These are phyloP conservation scores for Calonectria crousiana DNA, from an alignment of 2,329 filamentous ascomycete genomes.

Conservation along the genomic window DNA sequence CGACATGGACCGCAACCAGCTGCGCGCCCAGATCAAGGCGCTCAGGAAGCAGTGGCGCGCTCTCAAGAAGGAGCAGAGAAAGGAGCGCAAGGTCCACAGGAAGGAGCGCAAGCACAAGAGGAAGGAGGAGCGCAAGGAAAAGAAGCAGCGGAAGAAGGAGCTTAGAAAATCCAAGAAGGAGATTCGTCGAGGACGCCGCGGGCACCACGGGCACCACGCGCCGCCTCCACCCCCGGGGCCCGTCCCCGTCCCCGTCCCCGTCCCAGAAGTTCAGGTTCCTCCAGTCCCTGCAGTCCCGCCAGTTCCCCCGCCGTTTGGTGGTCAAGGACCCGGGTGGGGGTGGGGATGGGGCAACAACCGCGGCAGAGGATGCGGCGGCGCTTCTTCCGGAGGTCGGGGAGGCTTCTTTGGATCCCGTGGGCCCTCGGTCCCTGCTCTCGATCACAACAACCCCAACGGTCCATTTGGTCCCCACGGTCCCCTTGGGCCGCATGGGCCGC, in stretches of 20 bases:
- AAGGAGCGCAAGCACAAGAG: slow-evolving; percentile 44
- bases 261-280: slow-evolving; percentile 11
- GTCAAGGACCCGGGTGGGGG: slow-evolving; percentile 11
- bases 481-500: slow-evolving; percentile 24
- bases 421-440: slow-evolving; percentile 18
- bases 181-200: slow-evolving; percentile 38
- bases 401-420: slow-evolving; percentile 31
- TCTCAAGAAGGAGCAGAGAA: slow-evolving; percentile 48
- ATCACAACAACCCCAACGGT: slow-evolving; percentile 1
- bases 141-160: slow-evolving; percentile 47
- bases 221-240: not conserved
- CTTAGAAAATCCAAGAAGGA: slow-evolving; percentile 47
- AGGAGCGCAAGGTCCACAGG: slow-evolving; percentile 46
- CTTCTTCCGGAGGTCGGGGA: slow-evolving; percentile 13
- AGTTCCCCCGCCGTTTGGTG: slow-evolving; percentile 8
- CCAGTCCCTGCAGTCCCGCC: slow-evolving; percentile 16
- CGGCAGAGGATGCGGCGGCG: slow-evolving; percentile 23
- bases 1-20: slow-evolving; percentile 44
- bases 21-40: slow-evolving; percentile 59
- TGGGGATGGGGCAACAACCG: slow-evolving; percentile 27
- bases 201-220: not conserved
- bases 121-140: slow-evolving; percentile 49
- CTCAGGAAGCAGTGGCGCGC: slow-evolving; percentile 57
- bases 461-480: slow-evolving; percentile 24
- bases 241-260: slow-evolving; percentile 16